Evolutionary conservation across 2,329 filamentous ascomycete species (phyloP).

Genomic region (Pseudogymnoascus sp.): DNA sequence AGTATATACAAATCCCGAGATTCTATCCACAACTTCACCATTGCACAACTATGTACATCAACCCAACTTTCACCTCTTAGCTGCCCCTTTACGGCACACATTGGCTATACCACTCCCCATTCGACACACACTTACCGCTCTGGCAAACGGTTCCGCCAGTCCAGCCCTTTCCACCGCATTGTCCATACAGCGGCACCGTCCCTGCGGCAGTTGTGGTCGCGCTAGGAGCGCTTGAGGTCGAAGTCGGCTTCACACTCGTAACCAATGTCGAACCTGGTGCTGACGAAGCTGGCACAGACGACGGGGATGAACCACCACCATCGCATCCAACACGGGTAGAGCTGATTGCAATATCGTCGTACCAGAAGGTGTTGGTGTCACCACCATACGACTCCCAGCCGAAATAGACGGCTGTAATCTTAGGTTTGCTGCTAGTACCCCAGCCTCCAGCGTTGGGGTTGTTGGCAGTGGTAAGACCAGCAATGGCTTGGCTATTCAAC

Average conservation of each 20-base stretch:
- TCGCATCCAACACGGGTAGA: conserved; percentile 42
- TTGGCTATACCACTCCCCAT: background rate
- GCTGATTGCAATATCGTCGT: conserved; percentile 48
- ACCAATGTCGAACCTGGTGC: conserved; percentile 10
- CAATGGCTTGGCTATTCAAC: conserved; percentile 45
- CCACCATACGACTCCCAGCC: conserved; percentile 57
- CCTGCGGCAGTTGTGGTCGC: background rate
- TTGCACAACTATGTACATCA: background rate
- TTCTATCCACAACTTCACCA: background rate
- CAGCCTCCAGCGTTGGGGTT: conserved; percentile 47
- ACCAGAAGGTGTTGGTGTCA: conserved; percentile 54
- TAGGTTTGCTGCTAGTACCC: conserved; percentile 42
- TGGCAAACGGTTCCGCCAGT: background rate
- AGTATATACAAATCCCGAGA: background rate
- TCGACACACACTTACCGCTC: background rate
- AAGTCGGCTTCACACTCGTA: background rate
- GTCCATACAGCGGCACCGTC: background rate
- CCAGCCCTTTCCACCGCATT: background rate
- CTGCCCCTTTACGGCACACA: background rate
- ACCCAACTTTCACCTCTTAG: background rate
- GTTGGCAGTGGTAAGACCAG: conserved; percentile 41
- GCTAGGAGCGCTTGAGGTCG: background rate
- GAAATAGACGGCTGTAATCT: conserved; percentile 49
- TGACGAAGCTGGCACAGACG: background rate
- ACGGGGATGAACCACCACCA: background rate